phyloP scores from a whole-genome alignment of 345 rosid genomes.

The Euphorbia lathyris region DNA sequence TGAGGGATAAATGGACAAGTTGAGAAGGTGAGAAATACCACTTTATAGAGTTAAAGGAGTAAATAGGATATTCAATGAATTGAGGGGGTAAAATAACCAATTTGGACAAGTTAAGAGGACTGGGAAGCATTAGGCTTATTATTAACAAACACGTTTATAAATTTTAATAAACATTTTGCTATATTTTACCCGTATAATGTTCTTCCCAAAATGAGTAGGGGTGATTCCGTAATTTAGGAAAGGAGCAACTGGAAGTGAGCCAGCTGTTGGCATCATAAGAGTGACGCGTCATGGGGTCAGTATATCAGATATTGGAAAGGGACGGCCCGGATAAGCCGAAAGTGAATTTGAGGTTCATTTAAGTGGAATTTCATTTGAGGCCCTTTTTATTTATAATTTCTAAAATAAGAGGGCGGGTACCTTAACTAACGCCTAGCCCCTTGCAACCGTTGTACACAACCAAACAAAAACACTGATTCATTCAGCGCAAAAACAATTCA shows the following conservation, averaged over 20 bases:
- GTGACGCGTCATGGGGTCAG: constrained; percentile 32
- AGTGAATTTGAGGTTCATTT: constrained; percentile 34
- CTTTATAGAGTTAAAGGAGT: no score
- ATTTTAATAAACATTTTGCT: no score
- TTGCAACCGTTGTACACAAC: neutral
- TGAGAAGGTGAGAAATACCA: no score
- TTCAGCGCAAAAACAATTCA: neutral
- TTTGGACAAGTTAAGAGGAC: no score
- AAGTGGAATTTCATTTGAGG: constrained; percentile 35
- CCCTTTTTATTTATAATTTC: constrained; percentile 36
- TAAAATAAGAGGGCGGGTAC: constrained; percentile 44
- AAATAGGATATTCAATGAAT: no score
- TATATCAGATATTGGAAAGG: constrained; percentile 8
- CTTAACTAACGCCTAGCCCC: constrained; percentile 17
- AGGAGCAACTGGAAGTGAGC: constrained; percentile 24
- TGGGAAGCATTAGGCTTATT: no score
- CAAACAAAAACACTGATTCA: neutral
- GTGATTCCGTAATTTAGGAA: constrained; percentile 16
- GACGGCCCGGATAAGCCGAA: constrained; percentile 36
- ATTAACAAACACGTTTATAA: neutral
- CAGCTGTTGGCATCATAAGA: constrained; percentile 34
- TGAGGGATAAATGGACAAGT: no score
- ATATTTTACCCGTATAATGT: no score
- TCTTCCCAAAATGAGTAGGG: neutral
- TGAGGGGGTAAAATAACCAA: no score